Percentiles rank a stretch among this genome's conserved stretches.
Conservation (phyloP, 495 filamentous ascomycete species). For the Thozetella sp. region DNA sequence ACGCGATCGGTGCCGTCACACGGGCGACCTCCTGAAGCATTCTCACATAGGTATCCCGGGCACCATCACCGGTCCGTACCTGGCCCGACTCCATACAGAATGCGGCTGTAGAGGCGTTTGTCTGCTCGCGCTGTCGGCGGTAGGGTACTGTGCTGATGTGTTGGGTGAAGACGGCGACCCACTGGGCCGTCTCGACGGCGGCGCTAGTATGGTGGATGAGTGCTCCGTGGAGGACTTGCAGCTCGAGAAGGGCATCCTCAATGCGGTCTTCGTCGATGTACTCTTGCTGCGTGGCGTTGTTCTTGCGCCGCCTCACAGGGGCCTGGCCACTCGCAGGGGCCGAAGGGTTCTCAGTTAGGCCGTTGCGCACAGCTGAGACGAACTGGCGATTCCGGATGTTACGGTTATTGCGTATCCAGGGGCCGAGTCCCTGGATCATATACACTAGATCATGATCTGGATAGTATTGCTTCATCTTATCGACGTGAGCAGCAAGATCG, state of each 20-base stretch:
- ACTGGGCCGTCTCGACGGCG: constrained; percentile 68
- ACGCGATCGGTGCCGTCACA: constrained; percentile 73
- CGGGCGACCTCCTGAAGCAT: constrained; percentile 81
- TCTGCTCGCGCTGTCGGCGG: constrained; percentile 42
- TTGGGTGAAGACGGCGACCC: constrained; percentile 80
- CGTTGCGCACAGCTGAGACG: constrained; percentile 62
- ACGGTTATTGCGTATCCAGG: constrained; percentile 71
- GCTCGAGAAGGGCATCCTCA: constrained; percentile 70
- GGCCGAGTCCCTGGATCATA: constrained; percentile 71
- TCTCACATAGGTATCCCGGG: constrained; percentile 69
- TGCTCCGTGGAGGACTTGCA: constrained; percentile 70
- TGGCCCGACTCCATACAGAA: constrained; percentile 88
- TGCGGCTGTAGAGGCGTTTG: constrained; percentile 47
- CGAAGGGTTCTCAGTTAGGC: constrained; percentile 36
- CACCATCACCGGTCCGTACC: constrained; percentile 71
- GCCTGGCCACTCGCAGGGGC: constrained; percentile 11
- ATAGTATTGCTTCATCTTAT: constrained; percentile 56
- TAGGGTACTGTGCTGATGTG: constrained; percentile 81
- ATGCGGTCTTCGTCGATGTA: constrained; percentile 70
- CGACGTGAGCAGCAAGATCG: constrained; percentile 63
- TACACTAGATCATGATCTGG: constrained; percentile 63
- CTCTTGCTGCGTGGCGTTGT: constrained; percentile 42
- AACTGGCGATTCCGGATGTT: constrained; percentile 69
- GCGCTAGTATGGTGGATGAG: constrained; percentile 73
- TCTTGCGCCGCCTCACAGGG: constrained; percentile 29